phyloP scores from a whole-genome alignment of 2,329 filamentous ascomycete genomes.

The Chrysoporthe cubensis region DNA sequence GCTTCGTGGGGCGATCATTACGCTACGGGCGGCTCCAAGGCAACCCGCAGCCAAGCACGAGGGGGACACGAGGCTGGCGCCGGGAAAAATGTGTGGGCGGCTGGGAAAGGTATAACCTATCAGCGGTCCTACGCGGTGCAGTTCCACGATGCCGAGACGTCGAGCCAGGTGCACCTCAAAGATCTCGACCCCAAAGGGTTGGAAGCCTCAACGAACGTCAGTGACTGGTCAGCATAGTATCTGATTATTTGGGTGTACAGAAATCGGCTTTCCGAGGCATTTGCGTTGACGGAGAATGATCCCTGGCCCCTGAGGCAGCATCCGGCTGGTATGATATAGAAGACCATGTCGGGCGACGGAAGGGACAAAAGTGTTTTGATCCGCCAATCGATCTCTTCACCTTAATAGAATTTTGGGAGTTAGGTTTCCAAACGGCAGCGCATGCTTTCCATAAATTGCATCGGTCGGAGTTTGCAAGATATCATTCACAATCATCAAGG shows the following conservation, averaged over 20 bases:
- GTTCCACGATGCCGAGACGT: slow-evolving; percentile 29
- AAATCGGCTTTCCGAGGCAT: slow-evolving; percentile 27
- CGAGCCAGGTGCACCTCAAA: slow-evolving; percentile 30
- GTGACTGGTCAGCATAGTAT: slow-evolving; percentile 26
- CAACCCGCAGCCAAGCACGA: slow-evolving; percentile 7
- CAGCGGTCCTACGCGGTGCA: slow-evolving; percentile 30
- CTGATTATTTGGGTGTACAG: slow-evolving; percentile 19
- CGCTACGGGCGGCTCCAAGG: slow-evolving; percentile 3
- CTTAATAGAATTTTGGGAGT: neutral
- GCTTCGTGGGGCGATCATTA: slow-evolving; percentile 10
- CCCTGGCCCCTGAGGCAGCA: slow-evolving; percentile 8
- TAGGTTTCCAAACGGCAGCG: neutral
- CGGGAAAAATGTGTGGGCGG: neutral
- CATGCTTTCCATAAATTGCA: neutral
- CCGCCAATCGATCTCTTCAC: neutral
- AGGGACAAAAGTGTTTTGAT: neutral
- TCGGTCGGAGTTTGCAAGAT: neutral
- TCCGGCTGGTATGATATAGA: slow-evolving; percentile 3
- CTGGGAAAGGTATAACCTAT: slow-evolving; percentile 26
- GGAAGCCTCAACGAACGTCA: slow-evolving; percentile 26
- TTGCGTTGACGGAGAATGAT: slow-evolving; percentile 14
- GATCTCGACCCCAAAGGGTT: slow-evolving; percentile 29
- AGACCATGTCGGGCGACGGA: neutral
- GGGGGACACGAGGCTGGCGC: neutral
- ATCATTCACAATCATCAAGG: neutral